Base-by-base conservation (phyloP, 2,329 filamentous ascomycete species). In the Scortechinia acanthostroma region DNA sequence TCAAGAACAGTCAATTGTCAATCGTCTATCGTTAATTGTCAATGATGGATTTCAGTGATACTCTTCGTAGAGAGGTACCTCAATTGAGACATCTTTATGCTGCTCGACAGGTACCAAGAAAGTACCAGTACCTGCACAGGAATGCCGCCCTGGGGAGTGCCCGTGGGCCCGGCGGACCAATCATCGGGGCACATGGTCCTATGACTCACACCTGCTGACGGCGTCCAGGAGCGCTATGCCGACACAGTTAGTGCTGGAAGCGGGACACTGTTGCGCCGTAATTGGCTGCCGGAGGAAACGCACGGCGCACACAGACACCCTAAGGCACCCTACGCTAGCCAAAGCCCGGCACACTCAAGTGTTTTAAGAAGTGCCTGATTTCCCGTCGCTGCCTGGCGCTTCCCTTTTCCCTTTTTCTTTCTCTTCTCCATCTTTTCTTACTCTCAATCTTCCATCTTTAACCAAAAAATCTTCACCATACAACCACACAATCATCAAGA, bases 341-440 rank as follows among this genome's bases (percentile, higher is more conserved):
- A 47, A 47, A 35, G 42, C 47, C 49, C 45, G 43, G 43, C 44
- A 48, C 49, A 49, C 47, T 48, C 59, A 60, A n/a, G 20, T 17
- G 16, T n/a, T 43, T 44, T 50, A 48, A 63, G 63, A 58, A 63
- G 55, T 63, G 61, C 60, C 59, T 65, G 57, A 62, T 53, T 49
- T 45, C 50, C 58, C 53, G 56, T 55, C 49, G 40, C 59, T 50
- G 55, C 43, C 48, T 64, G 61, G 59, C 54, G 52, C 46, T 49
- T 45, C 46, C 56, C 48, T 42, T 49, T 46, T 47, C 49, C 45
- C 46, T 56, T 48, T 42, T 49, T 46, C 47, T 44, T 48, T 47
- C 45, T 45, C 47, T 47, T 51, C 46, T 48, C 43, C 40, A 49
- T 47, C 42, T 37, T 43, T 46, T 33, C 42, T 53, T 44, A 42